phyloP scores from a whole-genome alignment of 192 early-diverging fungal species.

The Powellomyces hirtus region DNA sequence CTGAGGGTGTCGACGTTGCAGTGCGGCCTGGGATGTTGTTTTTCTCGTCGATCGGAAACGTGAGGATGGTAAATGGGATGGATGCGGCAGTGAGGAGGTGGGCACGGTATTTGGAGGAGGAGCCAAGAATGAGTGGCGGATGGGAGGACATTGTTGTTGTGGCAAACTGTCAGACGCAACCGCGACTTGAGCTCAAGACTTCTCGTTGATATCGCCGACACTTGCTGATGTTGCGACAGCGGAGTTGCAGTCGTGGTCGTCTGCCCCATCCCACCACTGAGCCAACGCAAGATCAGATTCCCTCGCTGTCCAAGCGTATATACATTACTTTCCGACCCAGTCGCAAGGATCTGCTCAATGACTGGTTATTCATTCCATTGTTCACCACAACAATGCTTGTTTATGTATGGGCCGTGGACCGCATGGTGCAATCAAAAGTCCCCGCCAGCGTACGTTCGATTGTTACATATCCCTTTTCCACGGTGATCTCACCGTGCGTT shows the following conservation, averaged over 20 bases:
- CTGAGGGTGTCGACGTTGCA: conserved; percentile 7
- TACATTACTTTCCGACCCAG: background rate
- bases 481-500: too few species aligned
- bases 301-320: background rate
- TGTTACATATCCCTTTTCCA: too few species aligned
- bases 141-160: too few species aligned
- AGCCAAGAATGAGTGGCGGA: conserved; percentile 49
- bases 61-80: conserved; percentile 31
- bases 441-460: conserved; percentile 17
- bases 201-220: too few species aligned
- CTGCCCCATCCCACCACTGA: background rate
- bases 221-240: too few species aligned
- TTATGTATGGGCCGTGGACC: conserved; percentile 13
- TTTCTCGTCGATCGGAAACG: conserved; percentile 50
- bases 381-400: background rate
- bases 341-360: background rate
- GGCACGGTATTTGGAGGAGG: conserved; percentile 48
- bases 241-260: too few species aligned
- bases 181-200: too few species aligned
- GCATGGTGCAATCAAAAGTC: background rate
- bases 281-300: background rate
- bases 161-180: too few species aligned
- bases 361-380: background rate
- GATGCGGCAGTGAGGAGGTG: conserved; percentile 27
- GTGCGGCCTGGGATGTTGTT: conserved; percentile 17